phyloP scores from a whole-genome alignment of 2,329 filamentous ascomycete genomes.

The Colletotrichum sp. region DNA sequence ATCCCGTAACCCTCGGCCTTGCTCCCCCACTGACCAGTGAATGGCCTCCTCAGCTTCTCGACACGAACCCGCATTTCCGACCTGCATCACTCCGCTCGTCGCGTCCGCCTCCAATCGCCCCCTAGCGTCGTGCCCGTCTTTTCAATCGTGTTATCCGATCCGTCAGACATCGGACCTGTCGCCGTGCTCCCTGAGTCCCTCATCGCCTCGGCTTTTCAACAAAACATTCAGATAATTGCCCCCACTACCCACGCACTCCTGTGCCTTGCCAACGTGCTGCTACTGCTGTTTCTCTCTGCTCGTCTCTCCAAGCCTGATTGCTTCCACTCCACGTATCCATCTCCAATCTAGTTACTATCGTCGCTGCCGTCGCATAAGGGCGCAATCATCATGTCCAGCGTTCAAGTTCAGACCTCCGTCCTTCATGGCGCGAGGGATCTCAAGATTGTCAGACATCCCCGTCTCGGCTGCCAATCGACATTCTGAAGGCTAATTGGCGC shows the following conservation, averaged over 20 bases:
- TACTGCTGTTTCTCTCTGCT: neutral
- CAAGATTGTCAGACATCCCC: constrained; percentile 44
- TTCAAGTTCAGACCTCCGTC: constrained; percentile 53
- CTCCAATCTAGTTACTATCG: neutral
- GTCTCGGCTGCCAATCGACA: neutral
- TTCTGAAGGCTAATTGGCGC: constrained; percentile 15
- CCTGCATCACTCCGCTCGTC: neutral
- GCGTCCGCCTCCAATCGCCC: neutral
- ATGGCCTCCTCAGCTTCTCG: neutral
- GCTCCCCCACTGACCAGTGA: neutral
- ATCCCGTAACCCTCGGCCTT: neutral
- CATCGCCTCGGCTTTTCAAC: constrained; percentile 5
- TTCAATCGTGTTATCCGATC: constrained; percentile 1
- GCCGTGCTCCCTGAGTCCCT: neutral
- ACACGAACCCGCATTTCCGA: constrained; percentile 15
- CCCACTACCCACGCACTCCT: neutral
- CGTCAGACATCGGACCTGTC: constrained; percentile 6
- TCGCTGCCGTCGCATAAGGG: neutral
- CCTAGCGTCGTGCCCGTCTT: neutral
- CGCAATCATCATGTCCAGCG: constrained; percentile 5
- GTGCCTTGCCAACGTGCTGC: neutral
- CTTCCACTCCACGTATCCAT: neutral
- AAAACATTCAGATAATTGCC: neutral
- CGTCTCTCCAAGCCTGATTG: neutral
- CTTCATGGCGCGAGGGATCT: constrained; percentile 58